Base-by-base conservation (phyloP, 2,329 filamentous ascomycete species). In the Paramyrothecium roridum region DNA sequence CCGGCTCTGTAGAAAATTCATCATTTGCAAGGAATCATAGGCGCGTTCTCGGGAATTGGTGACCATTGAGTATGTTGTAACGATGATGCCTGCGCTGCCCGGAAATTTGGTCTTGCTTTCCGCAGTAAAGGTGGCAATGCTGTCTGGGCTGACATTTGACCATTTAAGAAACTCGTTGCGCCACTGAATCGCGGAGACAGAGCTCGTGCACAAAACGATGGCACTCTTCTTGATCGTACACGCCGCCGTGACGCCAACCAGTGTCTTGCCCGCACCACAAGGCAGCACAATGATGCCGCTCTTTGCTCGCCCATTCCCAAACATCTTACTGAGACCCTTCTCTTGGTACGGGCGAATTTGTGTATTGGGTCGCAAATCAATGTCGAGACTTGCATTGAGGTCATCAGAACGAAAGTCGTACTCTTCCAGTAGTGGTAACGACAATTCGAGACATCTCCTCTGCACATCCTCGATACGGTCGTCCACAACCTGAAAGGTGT, bases 241-340 rank as follows among this genome's bases (percentile, higher is more conserved):
- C 16, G 91, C 93, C 34, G 93, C 93, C 11, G 93, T 96, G 63
- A 97, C 96, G 17, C 93, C 93, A 19, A 97, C 93, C 47, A 97
- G 74, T 1, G 93, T 97, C 76, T 97, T 97, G 54, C 93, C 93
- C n/a, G 93, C 93, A 60, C 93, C 93, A 70, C 93, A 97, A 19
- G 93, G 93, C 59, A 97, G 74, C 55, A 97, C 93, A 56, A 97
- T 97, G 64, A 97, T 95, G 54, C 93, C 93, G 72, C 91, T 96
- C 75, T 96, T 93, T 19, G 92, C 93, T 71, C 93, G 87, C 37
- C 92, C 92, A 67, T 97, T 97, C 67, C 93, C 92, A 70, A 97
- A 97, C 93, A 97, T 97, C 73, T 97, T 97, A 75, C 90, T 95
- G 17, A 97, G 77, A 59, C 91, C 93, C 74, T 96, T 95, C 70